phyloP scores from a whole-genome alignment of 108 stramenopile species.

The Stephanodiscus triporus region DNA sequence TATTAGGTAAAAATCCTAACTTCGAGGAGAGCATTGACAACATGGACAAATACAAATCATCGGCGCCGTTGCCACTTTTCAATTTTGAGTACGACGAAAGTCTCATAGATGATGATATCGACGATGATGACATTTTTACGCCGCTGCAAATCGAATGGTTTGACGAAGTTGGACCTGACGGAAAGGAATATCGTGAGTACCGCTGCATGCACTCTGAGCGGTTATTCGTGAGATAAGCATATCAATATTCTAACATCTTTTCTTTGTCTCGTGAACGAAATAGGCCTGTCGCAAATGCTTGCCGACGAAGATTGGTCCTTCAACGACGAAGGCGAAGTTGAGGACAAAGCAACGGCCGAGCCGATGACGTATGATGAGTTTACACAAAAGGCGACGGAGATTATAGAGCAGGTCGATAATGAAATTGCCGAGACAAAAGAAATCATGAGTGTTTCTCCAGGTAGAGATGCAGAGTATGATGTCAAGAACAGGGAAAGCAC shows the following conservation, averaged over 20 bases:
- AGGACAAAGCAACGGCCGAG: constrained; percentile 7
- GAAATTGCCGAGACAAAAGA: constrained; percentile 59
- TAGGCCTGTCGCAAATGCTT: constrained; percentile 52
- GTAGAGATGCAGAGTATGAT: constrained; percentile 47
- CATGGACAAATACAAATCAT: constrained; percentile 22
- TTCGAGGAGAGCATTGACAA: constrained; percentile 27
- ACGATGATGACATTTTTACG: constrained; percentile 26
- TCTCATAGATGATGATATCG: constrained; percentile 22
- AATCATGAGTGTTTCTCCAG: constrained; percentile 54
- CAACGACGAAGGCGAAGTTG: constrained; percentile 24
- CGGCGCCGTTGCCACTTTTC: neutral
- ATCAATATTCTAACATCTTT: neutral
- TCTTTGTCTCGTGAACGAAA: neutral
- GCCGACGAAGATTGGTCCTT: constrained; percentile 60
- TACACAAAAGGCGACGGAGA: constrained; percentile 42
- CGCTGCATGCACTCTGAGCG: neutral
- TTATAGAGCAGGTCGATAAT: constrained; percentile 46
- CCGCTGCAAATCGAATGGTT: constrained; percentile 51
- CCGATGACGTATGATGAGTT: constrained; percentile 55
- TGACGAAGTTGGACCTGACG: constrained; percentile 64
- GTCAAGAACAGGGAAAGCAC: constrained; percentile 7
- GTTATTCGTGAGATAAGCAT: neutral
- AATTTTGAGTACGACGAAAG: constrained; percentile 1
- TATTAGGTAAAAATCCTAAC: constrained; percentile 28
- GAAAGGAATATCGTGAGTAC: constrained; percentile 49